Percentiles rank a stretch among this genome's conserved stretches.
Conservation (phyloP, 768 basidiomycete species). For the Lentinula guzmanii region DNA sequence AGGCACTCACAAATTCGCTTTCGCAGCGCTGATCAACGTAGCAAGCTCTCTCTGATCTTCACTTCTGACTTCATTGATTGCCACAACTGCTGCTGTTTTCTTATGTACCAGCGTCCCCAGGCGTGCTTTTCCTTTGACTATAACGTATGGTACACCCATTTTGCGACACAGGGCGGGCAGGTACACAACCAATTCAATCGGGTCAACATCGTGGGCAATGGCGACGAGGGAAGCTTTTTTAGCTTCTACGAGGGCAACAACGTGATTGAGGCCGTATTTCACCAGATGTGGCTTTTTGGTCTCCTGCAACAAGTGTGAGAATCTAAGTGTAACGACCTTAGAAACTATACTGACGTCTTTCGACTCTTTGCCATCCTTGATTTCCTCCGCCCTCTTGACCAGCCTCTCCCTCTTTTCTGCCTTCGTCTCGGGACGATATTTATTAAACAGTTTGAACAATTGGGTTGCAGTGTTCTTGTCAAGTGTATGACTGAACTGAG, state of each 20-base stretch:
- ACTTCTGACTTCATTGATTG: slow-evolving; percentile 89
- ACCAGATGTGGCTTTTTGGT: slow-evolving; percentile 92
- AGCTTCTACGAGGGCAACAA: slow-evolving; percentile 90
- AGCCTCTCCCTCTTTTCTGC: slow-evolving; percentile 97
- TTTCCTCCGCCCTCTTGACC: slow-evolving; percentile 64
- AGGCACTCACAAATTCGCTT: slow-evolving; percentile 88
- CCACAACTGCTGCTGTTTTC: slow-evolving; percentile 92
- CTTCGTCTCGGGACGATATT: slow-evolving; percentile 93
- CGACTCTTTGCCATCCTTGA: slow-evolving; percentile 70
- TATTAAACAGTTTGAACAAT: slow-evolving; percentile 96
- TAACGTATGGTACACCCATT: slow-evolving; percentile 99
- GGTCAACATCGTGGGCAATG: slow-evolving; percentile 98
- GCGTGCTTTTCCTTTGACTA: slow-evolving; percentile 97
- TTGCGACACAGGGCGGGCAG: slow-evolving; percentile 97
- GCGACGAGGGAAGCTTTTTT: slow-evolving; percentile 96
- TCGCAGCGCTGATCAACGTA: slow-evolving; percentile 87
- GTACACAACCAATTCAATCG: slow-evolving; percentile 98
- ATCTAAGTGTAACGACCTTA: neutral
- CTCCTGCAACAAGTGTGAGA: slow-evolving; percentile 36
- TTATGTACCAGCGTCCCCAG: slow-evolving; percentile 98
- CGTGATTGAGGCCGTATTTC: slow-evolving; percentile 97
- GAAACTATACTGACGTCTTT: slow-evolving; percentile 31
- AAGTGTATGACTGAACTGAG: slow-evolving; percentile 94
- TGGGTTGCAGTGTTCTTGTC: slow-evolving; percentile 99
- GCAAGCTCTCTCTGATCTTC: slow-evolving; percentile 93